phyloP scores from a whole-genome alignment of 257 asterid species.

The Mentha longifolia region DNA sequence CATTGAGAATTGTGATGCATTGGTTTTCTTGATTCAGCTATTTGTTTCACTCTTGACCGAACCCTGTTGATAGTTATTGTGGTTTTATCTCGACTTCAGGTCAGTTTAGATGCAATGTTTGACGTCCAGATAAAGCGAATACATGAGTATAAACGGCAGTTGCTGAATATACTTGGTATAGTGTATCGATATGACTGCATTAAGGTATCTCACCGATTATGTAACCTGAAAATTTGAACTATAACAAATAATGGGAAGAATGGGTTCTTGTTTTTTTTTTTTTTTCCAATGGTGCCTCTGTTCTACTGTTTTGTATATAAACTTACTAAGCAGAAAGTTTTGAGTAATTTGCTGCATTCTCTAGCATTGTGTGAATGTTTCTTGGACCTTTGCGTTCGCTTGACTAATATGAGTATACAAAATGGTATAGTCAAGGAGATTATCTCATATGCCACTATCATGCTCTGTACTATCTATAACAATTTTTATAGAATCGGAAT shows the following conservation, averaged over 20 bases:
- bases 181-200: conserved; percentile 60
- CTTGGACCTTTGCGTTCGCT: not conserved
- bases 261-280: not conserved
- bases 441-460: not conserved
- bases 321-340: too few species aligned
- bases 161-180: conserved; percentile 52
- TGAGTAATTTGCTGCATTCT: not conserved
- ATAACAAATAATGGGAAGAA: not conserved
- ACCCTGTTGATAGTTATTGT: not conserved
- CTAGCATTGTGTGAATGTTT: not conserved
- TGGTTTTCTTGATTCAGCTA: conserved; percentile 5
- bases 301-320: too few species aligned
- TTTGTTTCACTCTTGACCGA: conserved; percentile 21
- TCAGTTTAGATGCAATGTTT: conserved; percentile 57
- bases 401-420: not conserved
- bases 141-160: conserved; percentile 57
- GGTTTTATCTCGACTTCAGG: conserved; percentile 39
- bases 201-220: conserved; percentile 42
- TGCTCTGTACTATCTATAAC: not conserved
- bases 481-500: not conserved
- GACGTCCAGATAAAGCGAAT: conserved; percentile 60
- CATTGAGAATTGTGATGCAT: not conserved
- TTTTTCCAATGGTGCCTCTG: not conserved
- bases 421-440: not conserved
- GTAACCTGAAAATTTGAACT: not conserved